Evolutionary conservation across 768 basidiomycete genomes (phyloP), one percentile per base, ranked within the genome.

Genomic region (Trametes cingulata): DNA sequence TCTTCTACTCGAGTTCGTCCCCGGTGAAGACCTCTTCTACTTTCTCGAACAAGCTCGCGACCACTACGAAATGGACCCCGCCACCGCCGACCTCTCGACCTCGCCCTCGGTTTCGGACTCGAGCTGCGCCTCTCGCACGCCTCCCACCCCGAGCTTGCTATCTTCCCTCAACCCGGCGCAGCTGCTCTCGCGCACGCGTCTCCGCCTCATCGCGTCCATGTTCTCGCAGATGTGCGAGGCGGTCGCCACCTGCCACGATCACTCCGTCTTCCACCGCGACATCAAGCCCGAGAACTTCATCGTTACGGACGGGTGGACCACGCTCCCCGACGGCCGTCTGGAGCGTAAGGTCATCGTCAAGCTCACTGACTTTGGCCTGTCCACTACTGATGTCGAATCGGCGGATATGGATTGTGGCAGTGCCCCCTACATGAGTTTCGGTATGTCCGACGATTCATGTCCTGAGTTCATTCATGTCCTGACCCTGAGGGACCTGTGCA

Each of bases 261-360:
- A 88, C 62, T 88, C 88, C 37, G 91, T 99, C 62, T 93, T 88
- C 71, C 96, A 99, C 72, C 86, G 96, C 61, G 96, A 99, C 74
- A 98, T 99, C 83, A 99, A 99, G 78, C 96, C 96, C 0, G 96
- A 98, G 79, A 98, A 98, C 77, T 95, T 95, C 68, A 95, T 95
- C 72, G 93, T 95, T 69, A 94, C 93, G 0, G 92, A 95, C 68
- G 91, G 86, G 15, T 84, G 82, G 73, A 71, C 76, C 37, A 80
- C 82, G 19, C 70, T 78, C n/a, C 71, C 80, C 37, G 80, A 81
- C 65, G 83, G 85, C 51, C 77, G 78, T 56, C 78, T 79, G 65
- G 91, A 93, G 73, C 86, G 93, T 68, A 90, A 90, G 71, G 96
- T 99, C 61, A 77, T 96, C 54, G 95, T 98, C 78, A 99, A 99